Evolutionary conservation across 164 flowering plant species (phyloP).

Genomic region (Houttuynia cordata): DNA sequence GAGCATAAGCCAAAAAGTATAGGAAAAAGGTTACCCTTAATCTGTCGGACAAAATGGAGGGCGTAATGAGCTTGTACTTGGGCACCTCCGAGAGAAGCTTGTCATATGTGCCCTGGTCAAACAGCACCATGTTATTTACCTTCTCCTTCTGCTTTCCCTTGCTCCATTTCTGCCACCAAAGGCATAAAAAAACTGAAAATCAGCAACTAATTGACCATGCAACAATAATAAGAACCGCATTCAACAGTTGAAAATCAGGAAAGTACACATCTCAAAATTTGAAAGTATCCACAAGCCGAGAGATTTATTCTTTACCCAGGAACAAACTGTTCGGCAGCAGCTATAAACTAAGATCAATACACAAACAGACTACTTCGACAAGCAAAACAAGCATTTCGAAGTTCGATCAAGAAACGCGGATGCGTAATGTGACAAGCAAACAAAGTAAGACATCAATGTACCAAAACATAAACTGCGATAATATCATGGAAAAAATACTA

Average conservation of each 20-base stretch:
- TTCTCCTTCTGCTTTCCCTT: conserved; percentile 28
- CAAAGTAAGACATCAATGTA: no score
- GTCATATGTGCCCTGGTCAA: conserved; percentile 33
- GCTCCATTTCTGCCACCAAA: conserved; percentile 18
- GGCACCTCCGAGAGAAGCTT: not conserved
- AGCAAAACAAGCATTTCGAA: no score
- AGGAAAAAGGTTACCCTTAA: not conserved
- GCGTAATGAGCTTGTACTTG: not conserved
- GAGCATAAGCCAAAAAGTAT: no score
- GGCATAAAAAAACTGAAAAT: not conserved
- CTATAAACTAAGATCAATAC: no score
- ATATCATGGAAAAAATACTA: no score
- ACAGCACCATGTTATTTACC: conserved; percentile 41
- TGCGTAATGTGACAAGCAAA: no score
- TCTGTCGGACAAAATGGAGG: not conserved
- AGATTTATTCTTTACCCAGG: no score
- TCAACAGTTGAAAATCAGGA: not conserved
- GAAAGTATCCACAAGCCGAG: not conserved
- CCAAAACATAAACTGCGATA: no score
- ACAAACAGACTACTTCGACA: no score
- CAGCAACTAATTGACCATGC: not conserved
- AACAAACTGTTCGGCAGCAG: no score
- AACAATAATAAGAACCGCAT: not conserved
- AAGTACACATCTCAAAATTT: not conserved
- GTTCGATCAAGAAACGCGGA: no score